phyloP scores from a whole-genome alignment of 1,284 basidiomycete species.

The Leccinum laetum region DNA sequence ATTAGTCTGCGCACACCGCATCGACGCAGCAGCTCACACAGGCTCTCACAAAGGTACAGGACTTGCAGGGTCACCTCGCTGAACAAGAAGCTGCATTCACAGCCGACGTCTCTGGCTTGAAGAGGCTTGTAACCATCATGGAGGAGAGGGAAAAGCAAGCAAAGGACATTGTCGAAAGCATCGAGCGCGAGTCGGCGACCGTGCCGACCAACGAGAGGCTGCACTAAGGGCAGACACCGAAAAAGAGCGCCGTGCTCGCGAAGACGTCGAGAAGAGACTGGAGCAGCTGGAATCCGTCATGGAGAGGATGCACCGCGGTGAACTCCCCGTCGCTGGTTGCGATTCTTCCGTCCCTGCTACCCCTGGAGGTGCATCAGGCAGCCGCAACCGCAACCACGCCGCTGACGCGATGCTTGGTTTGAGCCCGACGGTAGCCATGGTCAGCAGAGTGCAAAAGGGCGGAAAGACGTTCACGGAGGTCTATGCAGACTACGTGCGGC shows the following conservation, averaged over 20 bases:
- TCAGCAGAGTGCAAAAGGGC: conserved; percentile 70
- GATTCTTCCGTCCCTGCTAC: conserved; percentile 43
- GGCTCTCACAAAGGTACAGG: conserved; percentile 68
- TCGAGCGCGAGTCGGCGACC: conserved; percentile 77
- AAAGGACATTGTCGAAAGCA: conserved; percentile 72
- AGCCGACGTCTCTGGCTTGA: conserved; percentile 70
- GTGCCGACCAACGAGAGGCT: conserved; percentile 66
- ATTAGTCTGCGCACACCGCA: conserved; percentile 64
- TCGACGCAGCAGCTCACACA: conserved; percentile 72
- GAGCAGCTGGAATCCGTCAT: conserved; percentile 65
- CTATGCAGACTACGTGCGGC: conserved; percentile 84
- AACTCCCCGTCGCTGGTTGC: conserved; percentile 57
- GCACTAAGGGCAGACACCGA: conserved; percentile 67
- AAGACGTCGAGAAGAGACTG: conserved; percentile 59
- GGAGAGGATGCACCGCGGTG: conserved; percentile 65
- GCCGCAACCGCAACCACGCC: conserved; percentile 42
- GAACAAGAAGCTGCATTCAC: conserved; percentile 80
- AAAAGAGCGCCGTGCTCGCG: conserved; percentile 57
- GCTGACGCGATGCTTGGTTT: conserved; percentile 61
- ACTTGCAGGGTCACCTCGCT: conserved; percentile 70
- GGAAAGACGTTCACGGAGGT: conserved; percentile 88
- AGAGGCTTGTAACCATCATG: conserved; percentile 75
- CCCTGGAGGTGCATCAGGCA: conserved; percentile 50
- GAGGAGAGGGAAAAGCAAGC: conserved; percentile 82
- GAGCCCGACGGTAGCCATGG: conserved; percentile 86